Conservation (phyloP, 2,329 filamentous ascomycete species). For the Aureobasidium vineae region DNA sequence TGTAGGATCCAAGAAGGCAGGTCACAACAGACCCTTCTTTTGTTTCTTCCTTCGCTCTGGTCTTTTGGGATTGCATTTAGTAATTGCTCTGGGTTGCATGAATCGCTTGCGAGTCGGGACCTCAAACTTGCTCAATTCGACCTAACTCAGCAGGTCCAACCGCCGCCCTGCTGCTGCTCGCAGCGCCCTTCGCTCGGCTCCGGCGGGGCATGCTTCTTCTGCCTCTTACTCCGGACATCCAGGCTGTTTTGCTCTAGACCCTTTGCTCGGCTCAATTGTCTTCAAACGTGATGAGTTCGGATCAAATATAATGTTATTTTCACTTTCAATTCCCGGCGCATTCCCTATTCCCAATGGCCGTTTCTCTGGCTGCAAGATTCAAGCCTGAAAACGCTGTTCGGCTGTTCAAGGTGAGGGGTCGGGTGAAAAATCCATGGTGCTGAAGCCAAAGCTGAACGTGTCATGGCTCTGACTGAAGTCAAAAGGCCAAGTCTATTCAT, state of each 20-base stretch:
- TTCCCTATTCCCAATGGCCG: not conserved
- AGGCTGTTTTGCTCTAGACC: conserved; percentile 2
- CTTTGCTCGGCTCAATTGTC: conserved; percentile 4
- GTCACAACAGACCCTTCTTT: conserved; percentile 10
- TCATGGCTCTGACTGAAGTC: conserved; percentile 15
- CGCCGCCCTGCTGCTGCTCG: not conserved
- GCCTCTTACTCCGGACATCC: not conserved
- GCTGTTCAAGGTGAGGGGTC: not conserved
- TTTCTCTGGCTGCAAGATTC: not conserved
- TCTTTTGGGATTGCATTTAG: not conserved
- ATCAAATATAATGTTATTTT: not conserved
- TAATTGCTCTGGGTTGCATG: conserved; percentile 16
- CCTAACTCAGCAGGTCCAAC: conserved; percentile 2
- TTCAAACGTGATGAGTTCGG: not conserved
- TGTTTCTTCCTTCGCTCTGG: not conserved
- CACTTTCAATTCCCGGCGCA: not conserved
- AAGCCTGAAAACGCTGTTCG: not conserved
- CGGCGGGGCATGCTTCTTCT: not conserved
- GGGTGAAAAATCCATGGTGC: not conserved
- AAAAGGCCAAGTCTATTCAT: conserved; percentile 1
- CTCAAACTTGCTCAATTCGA: not conserved
- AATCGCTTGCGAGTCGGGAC: not conserved
- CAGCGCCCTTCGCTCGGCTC: not conserved
- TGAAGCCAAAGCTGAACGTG: conserved; percentile 7
- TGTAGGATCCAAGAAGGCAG: conserved; percentile 12